Base-by-base conservation (phyloP, 1,139 yeast species). In the Saccharomyces hybrid region DNA sequence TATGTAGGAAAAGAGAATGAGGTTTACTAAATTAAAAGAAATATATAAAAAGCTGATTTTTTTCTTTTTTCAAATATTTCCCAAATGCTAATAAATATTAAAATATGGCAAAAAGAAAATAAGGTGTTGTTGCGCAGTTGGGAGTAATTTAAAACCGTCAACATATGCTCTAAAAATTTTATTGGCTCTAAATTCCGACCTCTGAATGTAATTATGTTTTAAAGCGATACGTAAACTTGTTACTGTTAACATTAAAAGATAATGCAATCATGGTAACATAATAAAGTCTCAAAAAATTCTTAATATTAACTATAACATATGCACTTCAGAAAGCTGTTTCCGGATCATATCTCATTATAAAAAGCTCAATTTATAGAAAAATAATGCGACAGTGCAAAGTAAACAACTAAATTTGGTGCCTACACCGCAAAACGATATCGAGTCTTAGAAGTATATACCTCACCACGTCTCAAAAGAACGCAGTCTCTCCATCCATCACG, bases 381-480 rank as follows among this genome's bases (percentile, higher is more conserved):
- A 34, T 14, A 16, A 34, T 23, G 13, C 25, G 23, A n/a, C 25
- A 38, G 16, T 38, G 13, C 8, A 38, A 9, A 16, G 8, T 8
- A 38, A 16, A 16, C 20, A 38, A 16, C 9, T 11, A 6, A 16
- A 9, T 11, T 16, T 16, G 2, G 9, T 16, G 16, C 16, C 23
- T 16, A 16, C 9, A 38, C 11, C 23, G 8, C 23, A 16, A 46
- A 46, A 6, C 31, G 48, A 46, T 76, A 79, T 55, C 71, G 73
- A 51, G 71, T 76, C 56, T 65, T 74, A 23, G 83, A 71, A 5
- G 87, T 87, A 59, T 81, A 83, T 11, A 65, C 65, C 38, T 80
- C 76, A 13, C 81, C 84, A 59, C 74, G 77, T 52, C 69, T 71
- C 58, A 83, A 74, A 31, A 76, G 64, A 23, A 80, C 85, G 70